Evolutionary conservation across 129 eudicot species (phyloP), one percentile per base, ranked within the genome.

Genomic region (Flaveria sonorensis): DNA sequence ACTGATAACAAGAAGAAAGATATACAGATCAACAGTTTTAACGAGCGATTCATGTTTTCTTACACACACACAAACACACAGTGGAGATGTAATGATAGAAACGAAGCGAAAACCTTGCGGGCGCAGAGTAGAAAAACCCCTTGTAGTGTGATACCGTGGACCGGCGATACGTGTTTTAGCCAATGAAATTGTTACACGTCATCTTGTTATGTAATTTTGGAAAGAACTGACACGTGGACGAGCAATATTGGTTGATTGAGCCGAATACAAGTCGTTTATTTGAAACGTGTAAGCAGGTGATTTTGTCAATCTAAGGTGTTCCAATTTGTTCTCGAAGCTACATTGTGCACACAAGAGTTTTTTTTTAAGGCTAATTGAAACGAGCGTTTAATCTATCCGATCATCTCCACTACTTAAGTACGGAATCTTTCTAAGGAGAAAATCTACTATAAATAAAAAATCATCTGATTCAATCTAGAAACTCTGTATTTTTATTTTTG

Each of bases 151-250:
- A 46, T 73, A 48, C 28, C 40, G 77, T 81, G 82, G 81, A 50
- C 59, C 12, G 9, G 60, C 19, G 75, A 28, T 67, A 86, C 90
- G 90, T 86, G 87, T 70, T 51, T 67, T 39, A 13, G 5, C 90
- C 87, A 86, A 86, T 86, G 46, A 23, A 4, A 24, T 45, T 16
- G 13, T 0, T 63, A 68, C 90, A 81, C 82, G 87, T 86, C 83
- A 73, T 36, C 56, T 21, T 30, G 30, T 52, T 71, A n/a, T 28
- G 81, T 74, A 8, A 70, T 21, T 68, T 30, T 28, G 16, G 42
- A n/a, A 64, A 20, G 64, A 46, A 26, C 5, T 11, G 62, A 19
- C 4, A 80, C 84, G 84, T 81, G 84, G 75, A 74, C 36, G 84
- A 14, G 9, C 53, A 9, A 16, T 65, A 81, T 81, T 81, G 59